Conservation (phyloP, 805 yeast species). For the Cyberlindnera japonica region DNA sequence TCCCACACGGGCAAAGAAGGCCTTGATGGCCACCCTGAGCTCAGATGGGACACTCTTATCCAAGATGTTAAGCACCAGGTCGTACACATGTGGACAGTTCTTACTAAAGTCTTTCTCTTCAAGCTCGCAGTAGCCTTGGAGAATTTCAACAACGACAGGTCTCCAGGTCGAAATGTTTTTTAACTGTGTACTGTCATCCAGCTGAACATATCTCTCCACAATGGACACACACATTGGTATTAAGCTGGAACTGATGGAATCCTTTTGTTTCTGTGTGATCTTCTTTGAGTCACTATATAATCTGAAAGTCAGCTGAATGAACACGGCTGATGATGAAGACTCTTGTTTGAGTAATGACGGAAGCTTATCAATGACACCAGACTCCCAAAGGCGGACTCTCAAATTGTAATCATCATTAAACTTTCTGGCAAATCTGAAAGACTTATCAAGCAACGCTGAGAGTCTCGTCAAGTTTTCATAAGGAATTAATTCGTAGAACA, state of each 20-base stretch:
- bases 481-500: slow-evolving; percentile 68
- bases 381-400: slow-evolving; percentile 84
- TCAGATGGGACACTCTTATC: slow-evolving; percentile 60
- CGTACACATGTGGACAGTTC: slow-evolving; percentile 59
- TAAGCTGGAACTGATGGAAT: slow-evolving; percentile 47
- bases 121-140: slow-evolving; percentile 76
- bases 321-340: slow-evolving; percentile 83
- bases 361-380: slow-evolving; percentile 86
- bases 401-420: slow-evolving; percentile 88
- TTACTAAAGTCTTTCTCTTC: slow-evolving; percentile 65
- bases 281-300: slow-evolving; percentile 66
- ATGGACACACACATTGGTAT: slow-evolving; percentile 71
- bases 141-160: slow-evolving; percentile 86
- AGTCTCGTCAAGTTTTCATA: slow-evolving; percentile 56
- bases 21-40: slow-evolving; percentile 55
- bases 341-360: slow-evolving; percentile 94
- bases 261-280: slow-evolving; percentile 43
- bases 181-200: slow-evolving; percentile 73
- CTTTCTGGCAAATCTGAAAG: slow-evolving; percentile 78
- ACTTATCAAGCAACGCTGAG: slow-evolving; percentile 55
- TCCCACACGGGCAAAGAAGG: slow-evolving; percentile 56
- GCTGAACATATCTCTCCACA: slow-evolving; percentile 60
- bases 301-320: slow-evolving; percentile 73
- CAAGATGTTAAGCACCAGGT: slow-evolving; percentile 52
- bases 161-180: slow-evolving; percentile 83